Evolutionary conservation across 2,329 filamentous ascomycete genomes (phyloP).

Genomic region (Aspergillus thermomutatus): DNA sequence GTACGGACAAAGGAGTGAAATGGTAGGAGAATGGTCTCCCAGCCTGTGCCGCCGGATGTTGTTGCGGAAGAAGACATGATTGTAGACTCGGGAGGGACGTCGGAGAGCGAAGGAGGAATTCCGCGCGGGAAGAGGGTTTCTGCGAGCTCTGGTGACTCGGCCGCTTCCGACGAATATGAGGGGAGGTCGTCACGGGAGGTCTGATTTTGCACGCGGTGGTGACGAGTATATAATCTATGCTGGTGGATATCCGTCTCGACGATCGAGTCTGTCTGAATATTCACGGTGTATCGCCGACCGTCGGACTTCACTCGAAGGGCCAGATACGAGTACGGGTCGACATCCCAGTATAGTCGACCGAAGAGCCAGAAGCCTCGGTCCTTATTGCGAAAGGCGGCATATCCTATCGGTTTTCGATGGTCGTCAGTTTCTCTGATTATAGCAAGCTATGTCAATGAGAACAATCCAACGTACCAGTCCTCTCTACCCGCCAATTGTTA

Average conservation of each 20-base stretch:
- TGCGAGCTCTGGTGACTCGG: conserved; percentile 20
- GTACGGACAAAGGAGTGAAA: conserved; percentile 94
- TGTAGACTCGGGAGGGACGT: conserved; percentile 35
- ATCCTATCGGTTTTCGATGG: conserved; percentile 56
- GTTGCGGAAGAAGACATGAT: conserved; percentile 31
- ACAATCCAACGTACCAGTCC: conserved; percentile 31
- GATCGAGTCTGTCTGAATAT: conserved; percentile 90
- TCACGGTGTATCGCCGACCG: conserved; percentile 88
- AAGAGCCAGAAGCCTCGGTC: conserved; percentile 78
- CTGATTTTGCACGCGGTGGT: conserved; percentile 33
- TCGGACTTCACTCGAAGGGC: conserved; percentile 87
- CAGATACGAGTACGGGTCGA: conserved; percentile 84
- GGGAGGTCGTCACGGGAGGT: conserved; percentile 13
- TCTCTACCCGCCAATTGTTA: conserved; percentile 49
- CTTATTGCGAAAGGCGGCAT: conserved; percentile 83
- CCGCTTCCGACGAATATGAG: conserved; percentile 12
- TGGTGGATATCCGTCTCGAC: conserved; percentile 96
- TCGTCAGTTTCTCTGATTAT: conserved; percentile 1
- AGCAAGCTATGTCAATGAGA: not conserved
- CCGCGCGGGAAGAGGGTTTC: conserved; percentile 25
- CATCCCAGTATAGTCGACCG: conserved; percentile 79
- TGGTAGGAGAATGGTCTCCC: conserved; percentile 92
- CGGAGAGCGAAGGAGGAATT: conserved; percentile 36
- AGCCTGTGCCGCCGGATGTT: conserved; percentile 72
- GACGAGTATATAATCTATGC: conserved; percentile 67